phyloP scores from a whole-genome alignment of 2,329 filamentous ascomycete species.

The Xylariaceae sp. region DNA sequence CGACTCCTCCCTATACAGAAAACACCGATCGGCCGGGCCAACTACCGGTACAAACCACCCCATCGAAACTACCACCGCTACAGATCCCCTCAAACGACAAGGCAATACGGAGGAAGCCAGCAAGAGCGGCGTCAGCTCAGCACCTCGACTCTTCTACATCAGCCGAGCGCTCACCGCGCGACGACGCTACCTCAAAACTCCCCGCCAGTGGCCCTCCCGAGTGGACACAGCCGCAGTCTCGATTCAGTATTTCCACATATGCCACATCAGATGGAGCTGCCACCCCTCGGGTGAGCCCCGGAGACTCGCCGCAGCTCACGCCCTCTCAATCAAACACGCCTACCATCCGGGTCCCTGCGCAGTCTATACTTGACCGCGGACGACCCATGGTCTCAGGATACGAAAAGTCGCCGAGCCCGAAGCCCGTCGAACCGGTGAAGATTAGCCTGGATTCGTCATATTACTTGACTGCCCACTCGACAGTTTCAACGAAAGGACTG shows the following conservation, averaged over 20 bases:
- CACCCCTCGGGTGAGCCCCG: constrained; percentile 36
- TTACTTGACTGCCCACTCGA: constrained; percentile 17
- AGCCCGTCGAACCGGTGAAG: constrained; percentile 25
- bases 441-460: constrained; percentile 30
- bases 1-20: constrained; percentile 36
- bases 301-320: constrained; percentile 35
- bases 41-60: constrained; percentile 7
- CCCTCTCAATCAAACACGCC: constrained; percentile 32
- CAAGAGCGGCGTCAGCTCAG: constrained; percentile 24
- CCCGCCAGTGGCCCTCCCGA: constrained; percentile 23
- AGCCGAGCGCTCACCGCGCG: constrained; percentile 33
- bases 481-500: constrained; percentile 12
- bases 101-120: constrained; percentile 43
- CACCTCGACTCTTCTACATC: constrained; percentile 32
- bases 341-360: constrained; percentile 17
- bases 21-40: constrained; percentile 19
- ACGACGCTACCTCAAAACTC: constrained; percentile 24
- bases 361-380: constrained; percentile 37
- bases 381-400: constrained; percentile 32
- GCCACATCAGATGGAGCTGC: constrained; percentile 45
- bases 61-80: constrained; percentile 21
- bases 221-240: constrained; percentile 50
- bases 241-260: constrained; percentile 60
- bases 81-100: constrained; percentile 31
- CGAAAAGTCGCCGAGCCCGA: constrained; percentile 20